Evolutionary conservation across 352 stramenopile genomes (phyloP), one percentile per base, ranked within the genome.

Genomic region (Phytophthora vignae): DNA sequence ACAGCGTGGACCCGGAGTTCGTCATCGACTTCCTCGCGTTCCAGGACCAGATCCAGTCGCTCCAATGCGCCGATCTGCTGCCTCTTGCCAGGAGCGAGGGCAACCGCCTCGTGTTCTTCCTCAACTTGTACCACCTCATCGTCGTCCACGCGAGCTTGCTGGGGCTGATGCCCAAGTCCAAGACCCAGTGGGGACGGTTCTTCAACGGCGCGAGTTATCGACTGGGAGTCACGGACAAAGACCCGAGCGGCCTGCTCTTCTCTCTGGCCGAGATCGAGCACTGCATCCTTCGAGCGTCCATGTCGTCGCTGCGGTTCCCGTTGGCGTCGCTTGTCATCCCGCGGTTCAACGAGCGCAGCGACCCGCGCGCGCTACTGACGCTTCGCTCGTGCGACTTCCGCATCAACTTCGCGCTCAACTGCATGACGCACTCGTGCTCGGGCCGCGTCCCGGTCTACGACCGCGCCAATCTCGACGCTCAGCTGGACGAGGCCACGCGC

Each of bases 381-480:
- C 57, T 91, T 8, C 71, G 70, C 6, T 54, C 17, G 8, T 36
- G 55, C 0, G 82, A 91, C 54, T 90, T 84, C 27, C 76, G 84
- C 4, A 57, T 90, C 56, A 89, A 87, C 55, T 91, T 90, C 60
- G 82, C 82, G 1, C 66, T 91, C 2, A 91, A 91, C 64, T 88
- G 76, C 61, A 77, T 89, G 40, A 90, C 82, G 19, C 82, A 80
- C 49, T 89, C 84, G 14, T 89, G 77, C 46, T 60, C 63, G 19
- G 69, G 71, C 17, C 50, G 63, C 0, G 71, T 91, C 10, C 55
- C 73, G 3, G 73, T 91, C 6, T 91, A 85, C 50, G 73, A 77
- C n/a, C 73, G 63, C 2, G 54, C 57, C 9, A 65, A 78, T 17
- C 69, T 91, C n/a, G 76, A 89, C 14, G 50, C 67, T n/a, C 83